phyloP scores from a whole-genome alignment of 1,284 basidiomycete species.

The Leccinum fallax region DNA sequence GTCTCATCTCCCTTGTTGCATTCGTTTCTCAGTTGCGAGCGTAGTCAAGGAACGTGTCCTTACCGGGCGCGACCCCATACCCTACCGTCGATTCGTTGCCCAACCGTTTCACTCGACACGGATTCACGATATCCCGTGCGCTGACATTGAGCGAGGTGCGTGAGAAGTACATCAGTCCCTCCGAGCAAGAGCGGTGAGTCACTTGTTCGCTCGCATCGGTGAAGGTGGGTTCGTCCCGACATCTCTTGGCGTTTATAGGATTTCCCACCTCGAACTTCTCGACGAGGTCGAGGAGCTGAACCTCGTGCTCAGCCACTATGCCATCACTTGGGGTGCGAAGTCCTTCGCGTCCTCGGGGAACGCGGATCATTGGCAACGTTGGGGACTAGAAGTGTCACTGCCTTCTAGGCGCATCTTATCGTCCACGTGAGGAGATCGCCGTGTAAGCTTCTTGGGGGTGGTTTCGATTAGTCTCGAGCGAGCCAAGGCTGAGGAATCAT shows the following conservation, averaged over 20 bases:
- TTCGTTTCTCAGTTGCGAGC: neutral
- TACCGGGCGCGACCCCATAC: slow-evolving; percentile 75
- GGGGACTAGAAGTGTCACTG: slow-evolving; percentile 36
- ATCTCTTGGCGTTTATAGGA: slow-evolving; percentile 46
- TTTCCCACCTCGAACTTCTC: slow-evolving; percentile 77
- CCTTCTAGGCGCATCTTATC: neutral
- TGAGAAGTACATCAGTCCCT: slow-evolving; percentile 48
- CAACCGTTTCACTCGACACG: slow-evolving; percentile 59
- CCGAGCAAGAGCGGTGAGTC: slow-evolving; percentile 69
- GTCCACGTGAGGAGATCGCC: neutral
- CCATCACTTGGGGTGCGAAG: slow-evolving; percentile 73
- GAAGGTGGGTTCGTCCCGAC: slow-evolving; percentile 4
- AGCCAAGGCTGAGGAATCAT: neutral
- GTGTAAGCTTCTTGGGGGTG: neutral
- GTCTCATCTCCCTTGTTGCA: neutral
- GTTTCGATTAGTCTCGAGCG: neutral
- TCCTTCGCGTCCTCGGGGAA: slow-evolving; percentile 19
- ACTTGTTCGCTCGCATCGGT: neutral
- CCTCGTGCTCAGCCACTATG: slow-evolving; percentile 85
- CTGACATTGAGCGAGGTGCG: slow-evolving; percentile 53
- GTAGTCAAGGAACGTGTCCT: slow-evolving; percentile 28
- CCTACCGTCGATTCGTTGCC: slow-evolving; percentile 50
- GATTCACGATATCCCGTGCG: slow-evolving; percentile 44
- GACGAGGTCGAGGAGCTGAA: slow-evolving; percentile 94
- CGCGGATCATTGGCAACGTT: slow-evolving; percentile 37